These are phyloP conservation scores for Aphanomyces cochlioides DNA, from an alignment of 352 stramenopile species.

Conservation along the genomic window DNA sequence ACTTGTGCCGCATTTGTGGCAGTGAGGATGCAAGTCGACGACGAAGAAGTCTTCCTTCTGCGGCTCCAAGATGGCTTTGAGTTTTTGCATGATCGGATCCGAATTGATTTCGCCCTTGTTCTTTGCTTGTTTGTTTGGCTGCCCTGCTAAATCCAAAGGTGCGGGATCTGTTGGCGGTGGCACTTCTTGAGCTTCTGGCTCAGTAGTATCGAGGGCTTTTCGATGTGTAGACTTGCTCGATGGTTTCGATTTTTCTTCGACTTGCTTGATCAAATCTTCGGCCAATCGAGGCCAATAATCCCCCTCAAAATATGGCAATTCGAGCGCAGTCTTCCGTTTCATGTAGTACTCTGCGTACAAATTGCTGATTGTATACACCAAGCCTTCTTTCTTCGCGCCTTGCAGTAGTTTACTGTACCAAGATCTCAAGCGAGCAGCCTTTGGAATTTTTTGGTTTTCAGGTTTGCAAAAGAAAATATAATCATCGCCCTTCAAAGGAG, in stretches of 20 bases:
- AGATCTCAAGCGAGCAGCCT: slow-evolving; percentile 73
- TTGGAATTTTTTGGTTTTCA: slow-evolving; percentile 88
- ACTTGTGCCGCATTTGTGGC: slow-evolving; percentile 81
- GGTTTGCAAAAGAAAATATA: slow-evolving; percentile 91
- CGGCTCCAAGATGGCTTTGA: slow-evolving; percentile 96
- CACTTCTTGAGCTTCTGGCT: slow-evolving; percentile 14
- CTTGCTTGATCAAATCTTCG: slow-evolving; percentile 98
- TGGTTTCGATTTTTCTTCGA: slow-evolving; percentile 87
- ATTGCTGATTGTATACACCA: slow-evolving; percentile 80
- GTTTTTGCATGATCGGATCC: slow-evolving; percentile 96
- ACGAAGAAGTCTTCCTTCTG: slow-evolving; percentile 99
- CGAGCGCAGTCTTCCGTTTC: slow-evolving; percentile 81
- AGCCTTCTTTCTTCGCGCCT: slow-evolving; percentile 73
- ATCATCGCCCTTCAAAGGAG: slow-evolving; percentile 79
- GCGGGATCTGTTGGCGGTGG: slow-evolving; percentile 30
- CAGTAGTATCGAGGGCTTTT: slow-evolving; percentile 17
- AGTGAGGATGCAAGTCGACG: slow-evolving; percentile 89
- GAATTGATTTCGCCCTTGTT: slow-evolving; percentile 69
- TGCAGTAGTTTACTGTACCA: slow-evolving; percentile 85
- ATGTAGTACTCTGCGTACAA: slow-evolving; percentile 85
- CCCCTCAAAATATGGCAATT: slow-evolving; percentile 98
- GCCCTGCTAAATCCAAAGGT: slow-evolving; percentile 34
- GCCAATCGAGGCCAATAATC: slow-evolving; percentile 98
- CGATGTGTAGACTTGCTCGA: slow-evolving; percentile 5
- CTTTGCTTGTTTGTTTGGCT: slow-evolving; percentile 43